A percentile compares a stretch with the other conserved stretches of the same genome.
Conservation (phyloP, 2,329 filamentous ascomycete species). For the Fusarium irregulare region DNA sequence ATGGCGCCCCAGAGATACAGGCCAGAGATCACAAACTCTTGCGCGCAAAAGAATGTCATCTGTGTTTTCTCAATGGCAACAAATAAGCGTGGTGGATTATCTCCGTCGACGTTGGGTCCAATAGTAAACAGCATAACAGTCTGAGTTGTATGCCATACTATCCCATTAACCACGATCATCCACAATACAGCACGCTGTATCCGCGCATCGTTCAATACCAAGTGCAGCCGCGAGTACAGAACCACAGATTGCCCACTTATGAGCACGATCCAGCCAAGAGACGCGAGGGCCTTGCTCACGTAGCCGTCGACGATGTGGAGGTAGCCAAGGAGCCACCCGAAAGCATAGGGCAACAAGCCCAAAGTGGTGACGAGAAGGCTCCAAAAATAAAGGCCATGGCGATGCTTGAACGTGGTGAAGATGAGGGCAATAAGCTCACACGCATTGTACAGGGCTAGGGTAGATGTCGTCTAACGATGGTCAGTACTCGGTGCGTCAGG, state of each 20-base stretch:
- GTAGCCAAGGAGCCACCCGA: slow-evolving; percentile 18
- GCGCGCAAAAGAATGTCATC: slow-evolving; percentile 18
- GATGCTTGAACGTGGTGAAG: slow-evolving; percentile 12
- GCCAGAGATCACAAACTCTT: slow-evolving; percentile 20
- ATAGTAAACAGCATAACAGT: slow-evolving; percentile 13
- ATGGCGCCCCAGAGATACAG: slow-evolving; percentile 15
- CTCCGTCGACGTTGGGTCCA: not conserved
- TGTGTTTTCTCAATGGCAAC: slow-evolving; percentile 20
- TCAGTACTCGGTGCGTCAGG: slow-evolving; percentile 38
- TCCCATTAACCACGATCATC: slow-evolving; percentile 25
- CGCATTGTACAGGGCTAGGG: slow-evolving; percentile 15
- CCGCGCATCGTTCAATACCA: not conserved
- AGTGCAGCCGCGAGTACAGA: slow-evolving; percentile 7
- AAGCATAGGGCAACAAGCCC: slow-evolving; percentile 11
- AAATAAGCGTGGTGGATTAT: not conserved
- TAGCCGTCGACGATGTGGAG: not conserved
- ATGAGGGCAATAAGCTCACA: slow-evolving; percentile 15
- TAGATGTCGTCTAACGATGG: not conserved
- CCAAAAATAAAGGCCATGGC: slow-evolving; percentile 17
- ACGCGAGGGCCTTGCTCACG: slow-evolving; percentile 11
- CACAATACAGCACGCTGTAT: slow-evolving; percentile 21
- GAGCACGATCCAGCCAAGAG: slow-evolving; percentile 15
- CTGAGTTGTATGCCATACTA: slow-evolving; percentile 19
- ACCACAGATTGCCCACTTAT: slow-evolving; percentile 22
- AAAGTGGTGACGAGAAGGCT: slow-evolving; percentile 10